Conservation (phyloP, 805 yeast species). For the Clavispora carvajalis region DNA sequence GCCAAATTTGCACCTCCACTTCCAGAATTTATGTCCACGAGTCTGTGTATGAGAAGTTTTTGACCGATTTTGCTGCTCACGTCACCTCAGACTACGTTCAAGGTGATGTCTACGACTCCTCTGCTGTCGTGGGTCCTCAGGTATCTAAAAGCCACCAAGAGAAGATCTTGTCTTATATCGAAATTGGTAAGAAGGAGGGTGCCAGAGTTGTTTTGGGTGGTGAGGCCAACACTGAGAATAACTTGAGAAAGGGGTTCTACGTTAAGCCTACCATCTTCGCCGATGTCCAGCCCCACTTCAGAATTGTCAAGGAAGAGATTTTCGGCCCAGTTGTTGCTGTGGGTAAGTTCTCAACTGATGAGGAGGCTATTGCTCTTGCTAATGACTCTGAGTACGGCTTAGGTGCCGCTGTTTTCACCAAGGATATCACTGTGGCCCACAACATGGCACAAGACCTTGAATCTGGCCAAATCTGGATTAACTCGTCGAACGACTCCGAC, state of each 20-base stretch:
- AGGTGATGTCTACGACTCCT: slow-evolving; percentile 48
- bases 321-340: slow-evolving; percentile 82
- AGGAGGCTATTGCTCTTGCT: slow-evolving; percentile 64
- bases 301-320: slow-evolving; percentile 72
- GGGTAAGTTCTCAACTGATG: slow-evolving; percentile 59
- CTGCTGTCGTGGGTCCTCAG: slow-evolving; percentile 56
- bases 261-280: slow-evolving; percentile 73
- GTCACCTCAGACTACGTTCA: slow-evolving; percentile 47
- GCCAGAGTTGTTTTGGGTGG: slow-evolving; percentile 40
- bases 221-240: slow-evolving; percentile 34
- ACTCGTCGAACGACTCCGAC: slow-evolving; percentile 63
- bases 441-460: slow-evolving; percentile 53
- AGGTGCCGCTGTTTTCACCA: slow-evolving; percentile 77
- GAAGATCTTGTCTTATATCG: slow-evolving; percentile 41
- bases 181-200: slow-evolving; percentile 41
- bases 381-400: slow-evolving; percentile 74
- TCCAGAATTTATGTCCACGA: slow-evolving; percentile 59
- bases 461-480: slow-evolving; percentile 68
- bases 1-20: slow-evolving; percentile 67
- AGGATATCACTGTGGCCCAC: slow-evolving; percentile 62
- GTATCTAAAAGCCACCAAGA: slow-evolving; percentile 54
- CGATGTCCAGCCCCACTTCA: slow-evolving; percentile 60
- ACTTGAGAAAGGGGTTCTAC: slow-evolving; percentile 51
- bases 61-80: slow-evolving; percentile 39
- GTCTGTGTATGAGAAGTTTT: slow-evolving; percentile 48